A percentile compares a stretch with the other conserved stretches of the same genome.
phyloP scores from a whole-genome alignment of 192 early-diverging fungal species.

The Irineochytrium annulatum region DNA sequence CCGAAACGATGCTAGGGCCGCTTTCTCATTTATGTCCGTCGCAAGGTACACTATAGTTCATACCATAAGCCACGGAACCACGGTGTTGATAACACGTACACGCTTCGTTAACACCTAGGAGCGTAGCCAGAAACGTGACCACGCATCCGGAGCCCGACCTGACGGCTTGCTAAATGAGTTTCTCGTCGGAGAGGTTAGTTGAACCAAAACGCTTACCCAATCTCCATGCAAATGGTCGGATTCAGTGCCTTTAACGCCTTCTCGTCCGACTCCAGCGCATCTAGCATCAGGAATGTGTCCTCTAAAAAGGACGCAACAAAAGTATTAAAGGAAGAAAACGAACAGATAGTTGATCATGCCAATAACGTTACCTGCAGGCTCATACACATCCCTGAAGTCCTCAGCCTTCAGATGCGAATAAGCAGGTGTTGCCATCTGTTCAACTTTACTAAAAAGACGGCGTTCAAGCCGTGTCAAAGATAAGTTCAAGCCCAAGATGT shows the following conservation, averaged over 20 bases:
- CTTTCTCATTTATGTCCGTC: slow-evolving; percentile 82
- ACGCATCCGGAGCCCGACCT: slow-evolving; percentile 83
- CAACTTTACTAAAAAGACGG: background rate
- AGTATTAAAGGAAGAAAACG: too few species aligned
- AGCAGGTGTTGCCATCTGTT: background rate
- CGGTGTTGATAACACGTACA: slow-evolving; percentile 7
- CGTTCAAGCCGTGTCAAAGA: too few species aligned
- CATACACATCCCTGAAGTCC: background rate
- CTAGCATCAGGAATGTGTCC: slow-evolving; percentile 91
- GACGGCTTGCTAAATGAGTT: background rate
- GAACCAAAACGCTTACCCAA: slow-evolving; percentile 55
- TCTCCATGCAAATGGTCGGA: slow-evolving; percentile 76
- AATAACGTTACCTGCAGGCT: background rate
- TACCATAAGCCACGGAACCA: background rate
- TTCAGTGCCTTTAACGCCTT: slow-evolving; percentile 42
- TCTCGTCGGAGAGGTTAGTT: background rate
- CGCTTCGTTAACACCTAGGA: background rate
- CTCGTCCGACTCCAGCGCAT: slow-evolving; percentile 80
- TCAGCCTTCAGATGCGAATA: background rate
- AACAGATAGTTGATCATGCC: background rate
- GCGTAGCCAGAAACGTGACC: slow-evolving; percentile 66
- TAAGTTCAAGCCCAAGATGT: too few species aligned
- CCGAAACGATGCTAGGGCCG: slow-evolving; percentile 58
- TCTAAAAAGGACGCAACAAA: slow-evolving; percentile 51
- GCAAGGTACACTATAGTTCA: slow-evolving; percentile 46